These are phyloP conservation scores for Tarenaya hassleriana DNA, from an alignment of 345 rosid species.

Conservation along the genomic window DNA sequence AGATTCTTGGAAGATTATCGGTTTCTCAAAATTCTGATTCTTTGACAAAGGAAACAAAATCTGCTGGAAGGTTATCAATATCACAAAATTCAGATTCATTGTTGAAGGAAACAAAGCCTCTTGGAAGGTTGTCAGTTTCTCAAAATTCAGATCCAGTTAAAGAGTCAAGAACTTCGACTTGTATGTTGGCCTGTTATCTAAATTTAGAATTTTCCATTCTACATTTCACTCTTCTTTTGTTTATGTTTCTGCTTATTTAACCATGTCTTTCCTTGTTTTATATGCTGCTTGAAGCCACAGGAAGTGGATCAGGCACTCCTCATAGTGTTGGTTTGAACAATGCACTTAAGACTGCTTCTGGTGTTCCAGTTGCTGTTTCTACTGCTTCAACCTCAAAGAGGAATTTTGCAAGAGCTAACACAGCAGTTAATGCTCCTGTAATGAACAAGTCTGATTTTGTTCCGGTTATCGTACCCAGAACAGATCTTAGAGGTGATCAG, in stretches of 20 bases:
- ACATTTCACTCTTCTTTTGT: slow-evolving; percentile 4
- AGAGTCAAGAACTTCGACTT: slow-evolving; percentile 52
- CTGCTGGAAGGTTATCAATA: slow-evolving; percentile 64
- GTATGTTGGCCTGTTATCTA: slow-evolving; percentile 37
- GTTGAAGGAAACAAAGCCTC: slow-evolving; percentile 66
- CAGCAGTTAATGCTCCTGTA: slow-evolving; percentile 38
- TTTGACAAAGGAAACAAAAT: slow-evolving; percentile 62
- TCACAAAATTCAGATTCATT: slow-evolving; percentile 49
- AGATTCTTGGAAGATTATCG: slow-evolving; percentile 72
- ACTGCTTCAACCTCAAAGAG: slow-evolving; percentile 51
- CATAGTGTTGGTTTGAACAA: slow-evolving; percentile 51
- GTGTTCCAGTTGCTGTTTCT: slow-evolving; percentile 36
- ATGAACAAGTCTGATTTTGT: slow-evolving; percentile 57
- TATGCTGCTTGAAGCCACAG: slow-evolving; percentile 60
- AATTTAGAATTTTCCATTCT: not conserved
- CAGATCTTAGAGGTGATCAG: slow-evolving; percentile 52
- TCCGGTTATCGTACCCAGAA: slow-evolving; percentile 86
- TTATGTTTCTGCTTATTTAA: slow-evolving; percentile 6
- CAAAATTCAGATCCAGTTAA: slow-evolving; percentile 72
- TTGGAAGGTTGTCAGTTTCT: slow-evolving; percentile 79
- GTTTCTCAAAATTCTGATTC: slow-evolving; percentile 80
- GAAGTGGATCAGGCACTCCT: slow-evolving; percentile 75
- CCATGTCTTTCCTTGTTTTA: slow-evolving; percentile 28
- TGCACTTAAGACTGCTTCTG: slow-evolving; percentile 38
- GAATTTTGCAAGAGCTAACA: slow-evolving; percentile 41